Base-by-base conservation (phyloP, 768 basidiomycete genomes). In the Amanita rubescens region DNA sequence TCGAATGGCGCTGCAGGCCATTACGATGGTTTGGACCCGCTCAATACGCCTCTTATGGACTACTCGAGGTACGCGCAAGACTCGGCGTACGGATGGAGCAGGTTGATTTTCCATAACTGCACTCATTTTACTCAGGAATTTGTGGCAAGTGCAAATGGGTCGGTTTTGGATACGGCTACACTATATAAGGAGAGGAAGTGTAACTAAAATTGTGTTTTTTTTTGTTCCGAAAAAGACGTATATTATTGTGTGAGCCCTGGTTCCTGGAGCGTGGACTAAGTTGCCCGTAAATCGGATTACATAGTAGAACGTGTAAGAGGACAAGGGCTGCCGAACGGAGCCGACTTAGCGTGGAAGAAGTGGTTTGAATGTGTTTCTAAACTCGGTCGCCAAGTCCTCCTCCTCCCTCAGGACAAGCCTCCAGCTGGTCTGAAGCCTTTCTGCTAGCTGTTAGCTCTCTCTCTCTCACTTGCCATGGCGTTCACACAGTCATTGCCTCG, bases 51-150 rank as follows among this genome's bases (percentile, higher is more conserved):
- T n/a, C 24, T 50, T n/a, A 19, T 14, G 24, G n/a, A 11, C 10
- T 22, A 53, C 45, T 58, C 54, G 39, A 55, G 57, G 27, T 48
- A 48, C 12, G 39, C 50, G 6, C 41, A 48, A 7, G 49, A 54
- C 41, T 54, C 55, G n/a, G 51, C 55, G 5, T 62, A 62, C 46
- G 59, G 61, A 5, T 62, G 61, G 61, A 60, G 57, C 49, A 52
- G 59, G 3, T 35, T 62, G 37, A 58, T 39, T 4, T 58, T 62
- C 54, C 61, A 62, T 34, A 62, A 62, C 33, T 57, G 59, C 42
- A 57, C 57, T 1, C 61, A 62, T 51, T 32, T 62, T 47, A 62
- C 59, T 15, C 59, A 60, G 24, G 61, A 62, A 35, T 62, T 62
- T 42, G 56, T 60, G 11, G 58, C 49, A 45, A 60, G 59, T 20